A percentile compares a stretch with the other conserved stretches of the same genome.
phyloP scores from a whole-genome alignment of 768 basidiomycete species.

The Agrocybe chaxingu region DNA sequence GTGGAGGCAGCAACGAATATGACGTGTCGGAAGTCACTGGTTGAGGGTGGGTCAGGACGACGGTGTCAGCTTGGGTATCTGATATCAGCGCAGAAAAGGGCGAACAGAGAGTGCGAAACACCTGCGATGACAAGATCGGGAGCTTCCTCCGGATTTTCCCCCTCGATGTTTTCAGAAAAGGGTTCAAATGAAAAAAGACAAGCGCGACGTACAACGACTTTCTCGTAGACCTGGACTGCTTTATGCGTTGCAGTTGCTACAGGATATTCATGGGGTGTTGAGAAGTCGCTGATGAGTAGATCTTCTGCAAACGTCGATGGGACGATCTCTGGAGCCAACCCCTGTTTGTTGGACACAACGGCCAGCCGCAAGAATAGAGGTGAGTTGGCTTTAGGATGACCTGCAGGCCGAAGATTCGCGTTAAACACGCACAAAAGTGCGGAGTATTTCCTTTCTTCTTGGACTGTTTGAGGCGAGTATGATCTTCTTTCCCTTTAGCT shows the following conservation, averaged over 20 bases:
- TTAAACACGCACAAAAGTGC: constrained; percentile 58
- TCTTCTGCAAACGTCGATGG: constrained; percentile 72
- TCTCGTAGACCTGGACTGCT: constrained; percentile 34
- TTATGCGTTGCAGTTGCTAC: constrained; percentile 37
- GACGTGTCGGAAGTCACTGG: constrained; percentile 56
- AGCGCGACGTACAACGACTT: constrained; percentile 39
- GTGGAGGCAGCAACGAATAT: constrained; percentile 48
- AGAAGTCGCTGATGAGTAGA: constrained; percentile 62
- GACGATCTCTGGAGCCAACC: constrained; percentile 38
- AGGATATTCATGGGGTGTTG: constrained; percentile 44
- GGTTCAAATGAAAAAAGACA: constrained; percentile 39
- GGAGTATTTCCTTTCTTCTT: constrained; percentile 79
- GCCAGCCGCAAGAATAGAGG: neutral
- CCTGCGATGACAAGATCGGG: constrained; percentile 67
- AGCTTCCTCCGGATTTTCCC: constrained; percentile 29
- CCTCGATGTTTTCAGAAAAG: constrained; percentile 72
- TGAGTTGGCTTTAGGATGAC: neutral
- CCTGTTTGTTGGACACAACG: constrained; percentile 22
- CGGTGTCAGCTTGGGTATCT: constrained; percentile 92
- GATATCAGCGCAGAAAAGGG: constrained; percentile 54
- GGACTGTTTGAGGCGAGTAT: constrained; percentile 87
- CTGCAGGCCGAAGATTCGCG: constrained; percentile 1
- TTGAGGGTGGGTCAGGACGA: constrained; percentile 80
- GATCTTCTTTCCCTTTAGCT: constrained; percentile 71
- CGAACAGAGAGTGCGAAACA: constrained; percentile 1